Base-by-base conservation (phyloP, 495 filamentous ascomycete species). In the Aspergillus haitiensis region DNA sequence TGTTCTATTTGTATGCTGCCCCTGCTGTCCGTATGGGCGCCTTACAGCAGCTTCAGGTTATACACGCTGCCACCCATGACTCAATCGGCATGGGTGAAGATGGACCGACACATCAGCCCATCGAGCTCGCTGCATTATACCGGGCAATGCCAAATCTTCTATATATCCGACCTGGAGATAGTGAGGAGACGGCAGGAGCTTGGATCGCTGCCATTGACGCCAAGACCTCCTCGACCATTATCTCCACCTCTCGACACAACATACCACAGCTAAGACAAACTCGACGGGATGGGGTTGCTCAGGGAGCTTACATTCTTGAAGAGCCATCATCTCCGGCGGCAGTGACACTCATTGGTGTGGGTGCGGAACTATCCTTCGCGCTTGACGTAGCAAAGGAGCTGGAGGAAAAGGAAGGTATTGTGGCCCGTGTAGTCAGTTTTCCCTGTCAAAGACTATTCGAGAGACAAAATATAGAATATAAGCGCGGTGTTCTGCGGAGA, bases 31-130 rank as follows among this genome's bases (percentile, higher is more conserved):
- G 84, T 31, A 85, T 87, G 81, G 81, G 81, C 10, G 83, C 84
- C 10, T 72, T 87, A 0, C 78, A 82, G 47, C 70, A 77, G 18
- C 79, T 86, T 36, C 82, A 82, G 46, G 66, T 75, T 11, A 84
- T 87, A 59, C 83, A 86, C 65, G 72, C 79, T 42, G 84, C 83
- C 9, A 87, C 84, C 0, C 84, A 87, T 67, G 82, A 87, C 72
- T 78, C 74, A 10, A 83, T 87, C 46, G 83, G 78, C 9, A 79
- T 75, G 50, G 84, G 83, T 31, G 80, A 87, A 64, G 81, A 87
- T 59, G 84, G 83, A 0, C 84, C 81, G 0, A 87, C 83, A 2
- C 83, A 87, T 61, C 83, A 87, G 58, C 83, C 83, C 3, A 79
- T 87, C 56, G 83, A 81, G 44, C 72, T 86, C 5, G 80, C 79